Percentiles rank a stretch among this genome's conserved stretches.
phyloP scores from a whole-genome alignment of 192 early-diverging fungal species.

The Backusella parvicylindrica region DNA sequence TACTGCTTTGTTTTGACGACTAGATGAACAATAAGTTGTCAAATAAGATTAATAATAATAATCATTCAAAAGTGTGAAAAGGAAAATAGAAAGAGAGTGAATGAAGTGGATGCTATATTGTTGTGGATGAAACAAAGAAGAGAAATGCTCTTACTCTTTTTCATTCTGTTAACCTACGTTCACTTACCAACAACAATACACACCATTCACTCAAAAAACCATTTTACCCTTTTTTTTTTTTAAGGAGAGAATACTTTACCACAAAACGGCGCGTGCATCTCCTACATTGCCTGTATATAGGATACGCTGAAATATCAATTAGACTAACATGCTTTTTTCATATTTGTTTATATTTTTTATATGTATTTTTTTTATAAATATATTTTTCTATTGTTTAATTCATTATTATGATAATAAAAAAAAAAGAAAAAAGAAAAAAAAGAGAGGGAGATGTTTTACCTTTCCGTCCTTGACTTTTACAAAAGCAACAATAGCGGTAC shows the following conservation, averaged over 20 bases:
- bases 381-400: conserved; percentile 10
- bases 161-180: not conserved
- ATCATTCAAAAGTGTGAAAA: not conserved
- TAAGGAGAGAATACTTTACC: conserved; percentile 37
- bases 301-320: conserved; percentile 50
- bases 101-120: not conserved
- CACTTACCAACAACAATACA: not conserved
- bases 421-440: not conserved
- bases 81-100: not conserved
- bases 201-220: not conserved
- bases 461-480: conserved; percentile 42
- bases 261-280: conserved; percentile 93
- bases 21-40: conserved; percentile 3
- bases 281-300: conserved; percentile 97
- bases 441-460: conserved; percentile 10
- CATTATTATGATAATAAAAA: not conserved
- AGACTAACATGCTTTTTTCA: not conserved
- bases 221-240: not conserved
- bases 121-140: not conserved
- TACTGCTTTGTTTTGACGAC: conserved; percentile 77
- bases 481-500: conserved; percentile 87
- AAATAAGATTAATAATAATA: not conserved
- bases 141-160: not conserved
- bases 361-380: not conserved
- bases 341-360: not conserved